Evolutionary conservation across 805 yeast species (phyloP).

Genomic region (Cyberlindnera suaveolens): DNA sequence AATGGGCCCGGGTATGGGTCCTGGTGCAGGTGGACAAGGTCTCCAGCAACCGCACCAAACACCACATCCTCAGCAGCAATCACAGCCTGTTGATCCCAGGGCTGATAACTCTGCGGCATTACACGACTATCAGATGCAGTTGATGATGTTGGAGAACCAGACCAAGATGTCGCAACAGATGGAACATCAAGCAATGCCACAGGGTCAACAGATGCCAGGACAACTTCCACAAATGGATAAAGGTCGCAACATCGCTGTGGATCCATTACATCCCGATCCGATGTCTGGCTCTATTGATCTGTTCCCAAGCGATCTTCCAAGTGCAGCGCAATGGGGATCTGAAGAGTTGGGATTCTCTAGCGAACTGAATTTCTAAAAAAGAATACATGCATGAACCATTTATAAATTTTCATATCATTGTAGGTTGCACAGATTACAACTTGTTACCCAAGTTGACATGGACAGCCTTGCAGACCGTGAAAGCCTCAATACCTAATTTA

Average conservation of each 20-base stretch:
- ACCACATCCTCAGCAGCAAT: conserved; percentile 19
- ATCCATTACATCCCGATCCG: conserved; percentile 24
- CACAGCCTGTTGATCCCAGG: conserved; percentile 8
- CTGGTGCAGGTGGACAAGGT: neutral
- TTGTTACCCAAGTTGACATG: conserved; percentile 56
- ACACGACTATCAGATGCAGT: conserved; percentile 77
- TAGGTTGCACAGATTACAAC: conserved; percentile 7
- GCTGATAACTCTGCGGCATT: conserved; percentile 41
- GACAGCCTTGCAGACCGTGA: conserved; percentile 61
- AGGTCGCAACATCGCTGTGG: conserved; percentile 13
- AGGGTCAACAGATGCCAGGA: neutral
- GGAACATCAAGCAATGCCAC: neutral
- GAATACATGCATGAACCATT: neutral
- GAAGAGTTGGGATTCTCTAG: conserved; percentile 8
- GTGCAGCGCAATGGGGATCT: neutral
- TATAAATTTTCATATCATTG: neutral
- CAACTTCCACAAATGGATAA: conserved; percentile 1
- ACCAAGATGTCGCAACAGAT: conserved; percentile 36
- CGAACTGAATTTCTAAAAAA: conserved; percentile 7
- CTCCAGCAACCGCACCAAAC: conserved; percentile 22
- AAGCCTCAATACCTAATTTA: conserved; percentile 53
- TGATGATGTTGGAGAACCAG: conserved; percentile 69
- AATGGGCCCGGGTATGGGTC: neutral
- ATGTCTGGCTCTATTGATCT: conserved; percentile 18
- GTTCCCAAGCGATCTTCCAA: conserved; percentile 15